Evolutionary conservation across 2,329 filamentous ascomycete genomes (phyloP).

Genomic region (Colletotrichum trifolii): DNA sequence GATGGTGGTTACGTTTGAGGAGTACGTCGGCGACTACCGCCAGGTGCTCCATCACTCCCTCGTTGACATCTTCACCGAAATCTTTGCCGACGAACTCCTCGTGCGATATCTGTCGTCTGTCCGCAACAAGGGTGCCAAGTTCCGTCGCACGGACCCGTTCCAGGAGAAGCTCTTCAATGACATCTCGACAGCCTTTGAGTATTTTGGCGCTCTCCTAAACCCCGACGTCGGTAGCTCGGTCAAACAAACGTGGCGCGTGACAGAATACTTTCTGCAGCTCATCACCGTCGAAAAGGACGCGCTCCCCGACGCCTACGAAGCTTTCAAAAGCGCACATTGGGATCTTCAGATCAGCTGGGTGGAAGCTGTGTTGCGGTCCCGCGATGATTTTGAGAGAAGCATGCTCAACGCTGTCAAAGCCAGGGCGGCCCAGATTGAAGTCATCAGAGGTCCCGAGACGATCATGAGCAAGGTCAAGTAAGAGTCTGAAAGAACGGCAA

Average conservation of each 20-base stretch:
- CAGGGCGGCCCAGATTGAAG: slow-evolving; percentile 85
- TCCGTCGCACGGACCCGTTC: slow-evolving; percentile 87
- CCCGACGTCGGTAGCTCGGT: slow-evolving; percentile 77
- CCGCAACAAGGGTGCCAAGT: slow-evolving; percentile 90
- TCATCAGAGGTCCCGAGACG: slow-evolving; percentile 85
- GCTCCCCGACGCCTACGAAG: slow-evolving; percentile 81
- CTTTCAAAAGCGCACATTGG: slow-evolving; percentile 90
- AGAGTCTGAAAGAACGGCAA: background rate
- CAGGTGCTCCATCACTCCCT: slow-evolving; percentile 87
- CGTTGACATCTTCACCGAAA: slow-evolving; percentile 91
- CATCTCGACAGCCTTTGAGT: slow-evolving; percentile 88
- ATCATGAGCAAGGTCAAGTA: slow-evolving; percentile 94
- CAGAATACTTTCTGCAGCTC: slow-evolving; percentile 83
- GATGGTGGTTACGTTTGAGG: slow-evolving; percentile 93
- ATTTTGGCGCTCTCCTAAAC: slow-evolving; percentile 80
- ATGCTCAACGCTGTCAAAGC: slow-evolving; percentile 92
- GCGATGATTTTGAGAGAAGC: slow-evolving; percentile 93
- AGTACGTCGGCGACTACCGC: slow-evolving; percentile 91
- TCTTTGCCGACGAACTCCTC: slow-evolving; percentile 91
- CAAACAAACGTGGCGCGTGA: slow-evolving; percentile 92
- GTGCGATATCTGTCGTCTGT: slow-evolving; percentile 85
- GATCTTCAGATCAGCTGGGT: slow-evolving; percentile 96
- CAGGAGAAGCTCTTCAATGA: slow-evolving; percentile 95
- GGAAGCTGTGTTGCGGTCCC: slow-evolving; percentile 84
- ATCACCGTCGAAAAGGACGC: slow-evolving; percentile 80